Percentiles rank a stretch among this genome's conserved stretches.
Evolutionary conservation across 352 stramenopile species (phyloP).

Genomic region (Pythium pectinolyticum): DNA sequence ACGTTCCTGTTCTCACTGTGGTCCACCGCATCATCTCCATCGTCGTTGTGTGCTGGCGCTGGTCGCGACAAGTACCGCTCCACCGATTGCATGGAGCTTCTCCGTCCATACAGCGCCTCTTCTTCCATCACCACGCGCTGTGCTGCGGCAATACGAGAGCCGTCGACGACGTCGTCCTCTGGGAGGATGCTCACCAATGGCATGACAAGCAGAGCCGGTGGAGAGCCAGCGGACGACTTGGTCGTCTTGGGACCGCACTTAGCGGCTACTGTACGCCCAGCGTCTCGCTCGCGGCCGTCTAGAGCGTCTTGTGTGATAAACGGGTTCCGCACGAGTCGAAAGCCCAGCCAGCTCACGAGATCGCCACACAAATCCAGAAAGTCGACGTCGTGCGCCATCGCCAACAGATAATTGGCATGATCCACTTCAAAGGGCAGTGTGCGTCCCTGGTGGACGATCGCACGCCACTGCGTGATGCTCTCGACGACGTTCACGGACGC

Average conservation of each 20-base stretch:
- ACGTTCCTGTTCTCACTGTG: not conserved
- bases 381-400: slow-evolving; percentile 55
- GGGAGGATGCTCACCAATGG: slow-evolving; percentile 49
- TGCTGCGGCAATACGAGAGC: slow-evolving; percentile 34
- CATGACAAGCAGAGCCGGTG: slow-evolving; percentile 34
- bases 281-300: slow-evolving; percentile 22
- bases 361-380: slow-evolving; percentile 43
- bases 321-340: slow-evolving; percentile 51
- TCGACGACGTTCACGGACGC: slow-evolving; percentile 64
- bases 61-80: not conserved
- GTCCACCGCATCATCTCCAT: not conserved
- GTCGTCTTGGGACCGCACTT: not conserved
- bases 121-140: slow-evolving; percentile 43
- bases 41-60: not conserved
- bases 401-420: slow-evolving; percentile 50
- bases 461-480: slow-evolving; percentile 41
- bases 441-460: slow-evolving; percentile 34
- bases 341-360: slow-evolving; percentile 56
- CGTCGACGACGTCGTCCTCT: slow-evolving; percentile 48
- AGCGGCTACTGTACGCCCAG: slow-evolving; percentile 17
- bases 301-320: slow-evolving; percentile 45
- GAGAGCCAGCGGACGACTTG: not conserved
- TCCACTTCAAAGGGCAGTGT: slow-evolving; percentile 42
- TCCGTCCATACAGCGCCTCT: slow-evolving; percentile 46
- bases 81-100: not conserved